These are phyloP conservation scores for Russula dissimulans DNA, from an alignment of 768 basidiomycete genomes.

Conservation along the genomic window DNA sequence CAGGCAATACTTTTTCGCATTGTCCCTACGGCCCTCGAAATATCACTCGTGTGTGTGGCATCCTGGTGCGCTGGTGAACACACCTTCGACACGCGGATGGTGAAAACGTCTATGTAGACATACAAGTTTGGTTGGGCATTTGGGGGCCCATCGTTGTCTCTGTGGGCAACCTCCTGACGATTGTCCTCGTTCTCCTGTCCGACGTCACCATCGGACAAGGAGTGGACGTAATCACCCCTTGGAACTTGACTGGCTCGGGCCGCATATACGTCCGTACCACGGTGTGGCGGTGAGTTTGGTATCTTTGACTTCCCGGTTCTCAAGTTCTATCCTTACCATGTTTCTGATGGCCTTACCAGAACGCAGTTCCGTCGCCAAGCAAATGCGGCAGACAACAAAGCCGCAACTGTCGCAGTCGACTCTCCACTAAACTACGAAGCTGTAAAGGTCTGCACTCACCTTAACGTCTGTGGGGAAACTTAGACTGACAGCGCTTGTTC, in stretches of 20 bases:
- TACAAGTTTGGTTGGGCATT: conserved; percentile 92
- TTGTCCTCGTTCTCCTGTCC: conserved; percentile 75
- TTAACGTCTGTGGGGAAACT: neutral
- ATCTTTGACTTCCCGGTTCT: neutral
- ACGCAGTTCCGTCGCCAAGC: conserved; percentile 91
- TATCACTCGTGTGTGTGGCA: conserved; percentile 95
- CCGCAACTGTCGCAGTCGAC: conserved; percentile 89
- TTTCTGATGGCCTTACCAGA: conserved; percentile 32
- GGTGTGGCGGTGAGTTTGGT: conserved; percentile 68
- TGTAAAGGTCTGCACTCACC: conserved; percentile 64
- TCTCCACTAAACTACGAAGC: conserved; percentile 98
- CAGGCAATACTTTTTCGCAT: conserved; percentile 93
- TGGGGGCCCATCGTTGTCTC: conserved; percentile 87
- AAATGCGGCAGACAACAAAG: conserved; percentile 94
- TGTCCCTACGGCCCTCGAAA: conserved; percentile 91
- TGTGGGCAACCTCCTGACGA: conserved; percentile 90
- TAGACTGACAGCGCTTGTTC: neutral
- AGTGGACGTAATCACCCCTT: conserved; percentile 49
- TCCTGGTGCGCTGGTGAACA: conserved; percentile 55
- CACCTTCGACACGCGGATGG: neutral
- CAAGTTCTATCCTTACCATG: neutral
- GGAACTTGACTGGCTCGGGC: conserved; percentile 70
- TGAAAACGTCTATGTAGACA: conserved; percentile 41
- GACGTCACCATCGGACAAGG: conserved; percentile 68
- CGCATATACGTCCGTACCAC: conserved; percentile 92